A percentile compares a stretch with the other conserved stretches of the same genome.
phyloP scores from a whole-genome alignment of 2,329 filamentous ascomycete genomes.

The Colletotrichum aenigma region DNA sequence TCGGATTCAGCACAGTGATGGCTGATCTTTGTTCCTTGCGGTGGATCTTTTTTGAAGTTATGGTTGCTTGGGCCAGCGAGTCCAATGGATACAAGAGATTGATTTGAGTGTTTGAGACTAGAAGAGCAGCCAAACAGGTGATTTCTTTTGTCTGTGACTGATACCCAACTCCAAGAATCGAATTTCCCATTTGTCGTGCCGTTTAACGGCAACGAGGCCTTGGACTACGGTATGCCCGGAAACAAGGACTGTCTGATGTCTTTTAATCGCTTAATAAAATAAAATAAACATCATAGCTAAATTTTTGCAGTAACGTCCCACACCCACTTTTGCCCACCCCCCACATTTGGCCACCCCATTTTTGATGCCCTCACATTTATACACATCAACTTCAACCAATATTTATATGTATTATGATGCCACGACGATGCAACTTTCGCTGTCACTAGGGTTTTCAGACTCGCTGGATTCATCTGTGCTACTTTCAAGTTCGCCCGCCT shows the following conservation, averaged over 20 bases:
- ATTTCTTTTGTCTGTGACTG: not conserved
- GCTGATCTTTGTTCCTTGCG: not conserved
- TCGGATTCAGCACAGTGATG: fast-evolving
- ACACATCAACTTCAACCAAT: too few species aligned
- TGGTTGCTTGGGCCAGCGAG: not conserved
- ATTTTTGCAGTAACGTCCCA: too few species aligned
- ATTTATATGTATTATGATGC: too few species aligned
- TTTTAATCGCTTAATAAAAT: not conserved
- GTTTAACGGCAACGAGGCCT: fast-evolving
- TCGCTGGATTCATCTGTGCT: too few species aligned
- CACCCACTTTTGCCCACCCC: too few species aligned
- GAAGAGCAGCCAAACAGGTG: not conserved
- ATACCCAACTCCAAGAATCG: not conserved
- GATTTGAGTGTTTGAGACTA: not conserved
- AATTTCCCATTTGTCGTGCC: not conserved
- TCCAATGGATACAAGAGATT: not conserved
- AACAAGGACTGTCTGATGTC: not conserved
- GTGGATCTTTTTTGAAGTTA: not conserved
- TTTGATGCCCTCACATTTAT: too few species aligned
- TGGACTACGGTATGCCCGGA: not conserved
- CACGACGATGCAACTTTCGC: too few species aligned
- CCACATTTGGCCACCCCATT: too few species aligned
- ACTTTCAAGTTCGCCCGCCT: too few species aligned
- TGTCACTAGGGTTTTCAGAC: too few species aligned
- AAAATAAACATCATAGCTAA: too few species aligned